Evolutionary conservation across 2,329 filamentous ascomycete genomes (phyloP).

Genomic region (Bipolaris gigantea): DNA sequence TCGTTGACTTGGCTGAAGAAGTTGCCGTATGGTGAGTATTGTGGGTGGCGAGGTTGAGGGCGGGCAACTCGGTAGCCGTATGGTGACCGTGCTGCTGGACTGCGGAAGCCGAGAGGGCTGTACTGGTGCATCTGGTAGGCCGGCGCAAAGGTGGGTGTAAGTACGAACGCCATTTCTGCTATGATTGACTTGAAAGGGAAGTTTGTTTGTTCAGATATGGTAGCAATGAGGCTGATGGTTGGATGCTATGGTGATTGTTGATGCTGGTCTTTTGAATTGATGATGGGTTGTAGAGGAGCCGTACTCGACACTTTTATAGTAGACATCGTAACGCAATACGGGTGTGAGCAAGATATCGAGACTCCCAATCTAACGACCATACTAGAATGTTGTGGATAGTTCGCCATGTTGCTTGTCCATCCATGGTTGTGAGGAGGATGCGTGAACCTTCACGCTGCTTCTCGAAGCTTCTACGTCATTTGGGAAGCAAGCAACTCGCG

Average conservation of each 20-base stretch:
- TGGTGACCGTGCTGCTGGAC: conserved; percentile 22
- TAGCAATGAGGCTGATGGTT: conserved; percentile 8
- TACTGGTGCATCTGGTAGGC: conserved; percentile 34
- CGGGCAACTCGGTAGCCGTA: conserved; percentile 23
- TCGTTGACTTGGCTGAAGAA: conserved; percentile 41
- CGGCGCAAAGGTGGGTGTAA: conserved; percentile 38
- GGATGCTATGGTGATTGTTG: conserved; percentile 23
- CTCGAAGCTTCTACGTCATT: conserved; percentile 28
- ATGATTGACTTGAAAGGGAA: conserved; percentile 3
- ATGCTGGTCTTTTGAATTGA: conserved; percentile 27
- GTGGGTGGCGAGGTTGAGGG: conserved; percentile 21
- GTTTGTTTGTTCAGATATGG: conserved; percentile 1
- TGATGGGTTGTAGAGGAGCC: conserved; percentile 25
- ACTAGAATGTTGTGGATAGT: conserved; percentile 29
- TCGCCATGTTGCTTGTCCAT: conserved; percentile 31
- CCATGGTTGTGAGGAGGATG: conserved; percentile 25
- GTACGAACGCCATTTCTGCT: conserved; percentile 39
- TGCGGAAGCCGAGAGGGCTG: conserved; percentile 33
- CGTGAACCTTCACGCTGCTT: conserved; percentile 27
- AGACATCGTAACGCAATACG: conserved; percentile 30
- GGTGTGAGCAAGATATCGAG: conserved; percentile 37
- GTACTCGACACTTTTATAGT: conserved; percentile 37
- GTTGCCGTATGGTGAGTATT: conserved; percentile 34
- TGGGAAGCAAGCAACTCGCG: conserved; percentile 2
- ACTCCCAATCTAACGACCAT: conserved; percentile 33